Evolutionary conservation across 1,284 basidiomycete species (phyloP), one percentile per base, ranked within the genome.

Genomic region (Cutaneotrichosporon cutaneum): DNA sequence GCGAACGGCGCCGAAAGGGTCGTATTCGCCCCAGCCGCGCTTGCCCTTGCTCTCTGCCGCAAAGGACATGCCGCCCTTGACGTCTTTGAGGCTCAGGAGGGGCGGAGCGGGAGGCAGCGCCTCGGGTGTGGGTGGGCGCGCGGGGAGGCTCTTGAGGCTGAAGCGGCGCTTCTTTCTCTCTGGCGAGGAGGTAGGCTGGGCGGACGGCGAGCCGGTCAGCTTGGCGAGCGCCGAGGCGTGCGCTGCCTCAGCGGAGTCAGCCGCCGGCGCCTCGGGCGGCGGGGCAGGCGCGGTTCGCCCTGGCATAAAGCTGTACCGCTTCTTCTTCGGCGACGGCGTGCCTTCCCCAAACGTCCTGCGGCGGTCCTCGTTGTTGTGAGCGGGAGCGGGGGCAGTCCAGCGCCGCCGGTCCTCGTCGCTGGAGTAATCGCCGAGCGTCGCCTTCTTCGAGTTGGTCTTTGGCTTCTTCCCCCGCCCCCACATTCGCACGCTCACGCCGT

Each of bases 21-120:
- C 48, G 48, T 51, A 51, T 8, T 51, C 27, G 27, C 48, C 48
- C 48, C 27, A 30, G 16, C 48, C 48, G 16, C 48, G 27, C 27
- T 32, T 27, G 47, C 1, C 16, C n/a, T n/a, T 30, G 24, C 18
- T 51, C 16, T 18, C 24, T 2, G 26, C 5, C 0, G 52, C 35
- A 10, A 54, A 54, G 9, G 52, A 54, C 52, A 42, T 54, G 22
- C 52, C 52, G 22, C 52, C 52, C 21, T 33, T 35, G 52, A 54
- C 35, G 22, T 54, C 52, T 8, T 54, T 54, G 14, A 54, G 35
- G 33, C 33, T 39, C 2, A 54, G 18, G 22, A 39, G n/a, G n/a
- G n/a, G 33, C 6, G 35, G 52, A 9, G 35, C 13, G 33, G 52
- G 52, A 2, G 35, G 52, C 13, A 39, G 22, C 13, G 33, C 3